These are phyloP conservation scores for Dioscorea alata DNA, from an alignment of 106 monocot species.

Conservation along the genomic window DNA sequence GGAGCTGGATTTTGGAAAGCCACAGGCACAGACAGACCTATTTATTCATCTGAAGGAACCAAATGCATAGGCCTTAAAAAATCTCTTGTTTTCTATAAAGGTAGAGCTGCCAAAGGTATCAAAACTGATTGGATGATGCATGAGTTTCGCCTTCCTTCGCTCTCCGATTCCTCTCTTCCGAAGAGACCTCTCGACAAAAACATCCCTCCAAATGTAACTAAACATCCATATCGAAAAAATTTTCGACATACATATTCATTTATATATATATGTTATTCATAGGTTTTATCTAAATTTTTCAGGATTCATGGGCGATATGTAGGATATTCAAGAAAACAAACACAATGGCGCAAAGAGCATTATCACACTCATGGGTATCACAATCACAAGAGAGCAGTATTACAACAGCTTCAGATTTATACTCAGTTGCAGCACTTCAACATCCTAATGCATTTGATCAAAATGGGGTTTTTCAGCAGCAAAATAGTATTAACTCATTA, in stretches of 20 bases:
- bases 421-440: no score
- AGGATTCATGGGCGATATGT: constrained; percentile 98
- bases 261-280: background rate
- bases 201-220: constrained; percentile 50
- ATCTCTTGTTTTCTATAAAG: constrained; percentile 97
- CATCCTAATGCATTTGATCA: no score
- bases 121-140: constrained; percentile 99
- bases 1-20: constrained; percentile 98
- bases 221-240: no score
- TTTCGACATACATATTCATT: no score
- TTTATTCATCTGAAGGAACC: constrained; percentile 80
- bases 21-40: constrained; percentile 93
- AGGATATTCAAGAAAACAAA: constrained; percentile 94
- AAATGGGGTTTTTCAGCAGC: no score
- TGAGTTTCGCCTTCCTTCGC: constrained; percentile 88
- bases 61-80: constrained; percentile 98
- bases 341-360: constrained; percentile 71
- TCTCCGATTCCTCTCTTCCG: constrained; percentile 30
- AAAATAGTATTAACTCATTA: no score
- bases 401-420: constrained; percentile 12
- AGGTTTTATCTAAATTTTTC: background rate
- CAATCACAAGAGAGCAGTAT: constrained; percentile 26
- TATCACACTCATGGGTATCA: constrained; percentile 64
- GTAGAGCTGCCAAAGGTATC: constrained; percentile 91
- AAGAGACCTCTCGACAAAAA: constrained; percentile 58